Base-by-base conservation (phyloP, 257 asterid species). In the Solanum sitiens region DNA sequence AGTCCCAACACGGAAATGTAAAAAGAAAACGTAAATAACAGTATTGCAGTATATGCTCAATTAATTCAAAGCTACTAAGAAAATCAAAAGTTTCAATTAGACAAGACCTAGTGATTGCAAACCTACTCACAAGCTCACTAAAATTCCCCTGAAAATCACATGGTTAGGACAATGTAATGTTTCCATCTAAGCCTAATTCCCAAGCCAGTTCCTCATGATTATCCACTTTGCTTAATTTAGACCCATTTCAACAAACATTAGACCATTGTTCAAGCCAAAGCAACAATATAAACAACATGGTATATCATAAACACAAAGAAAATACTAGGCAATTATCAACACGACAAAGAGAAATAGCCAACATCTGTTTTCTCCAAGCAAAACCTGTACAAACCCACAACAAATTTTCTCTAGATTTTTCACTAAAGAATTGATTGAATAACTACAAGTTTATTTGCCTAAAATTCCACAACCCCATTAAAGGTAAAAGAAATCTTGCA, bases 351-450 rank as follows among this genome's bases (percentile, higher is more conserved):
- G 98, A 93, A 83, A 96, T 91, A 6, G 98, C 99, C 59, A 97
- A 97, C 99, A 97, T 7, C 5, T 96, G 97, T 90, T 95, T 97
- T 94, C 99, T 89, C 99, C 98, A 97, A 70, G 98, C 99, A 35
- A 98, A 96, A 53, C 96, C 98, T 95, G 59, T 95, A 97, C 95
- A 97, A 94, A 88, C 92, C 97, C 59, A 50, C 3, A 50, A 50
- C 21, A 50, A 53, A 23, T 53, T 53, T 53, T 53, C 63, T 53
- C 4, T 7, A 53, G 23, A 3, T 16, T 53, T 53, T 53, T 53
- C 63, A 53, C 9, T 53, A 2, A 53, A 53, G 1, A 53, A 53
- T 23, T 53, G 0, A 53, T 53, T 53, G 63, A 53, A 16, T 53
- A 53, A 16, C 10, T 53, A 53, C 23, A 53, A 16, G 23, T 8